These are phyloP conservation scores for Ascochyta clinopodiicola DNA, from an alignment of 2,329 filamentous ascomycete genomes.

Conservation along the genomic window DNA sequence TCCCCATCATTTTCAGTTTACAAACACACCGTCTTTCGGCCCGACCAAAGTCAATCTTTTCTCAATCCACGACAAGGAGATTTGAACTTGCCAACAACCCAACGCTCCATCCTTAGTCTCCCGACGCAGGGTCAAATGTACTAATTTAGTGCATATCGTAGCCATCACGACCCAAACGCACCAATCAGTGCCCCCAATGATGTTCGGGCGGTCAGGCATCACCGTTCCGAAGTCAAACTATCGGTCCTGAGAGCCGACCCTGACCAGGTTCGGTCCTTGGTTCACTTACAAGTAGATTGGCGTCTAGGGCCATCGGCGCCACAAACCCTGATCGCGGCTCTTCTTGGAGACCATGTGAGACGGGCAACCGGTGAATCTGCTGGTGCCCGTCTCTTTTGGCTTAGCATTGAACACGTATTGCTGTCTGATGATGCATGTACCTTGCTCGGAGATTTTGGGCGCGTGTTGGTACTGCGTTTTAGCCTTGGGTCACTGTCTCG, in stretches of 20 bases:
- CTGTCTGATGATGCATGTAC: no score
- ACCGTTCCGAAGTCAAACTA: neutral
- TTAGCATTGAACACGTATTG: no score
- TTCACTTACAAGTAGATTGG: neutral
- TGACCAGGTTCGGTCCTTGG: neutral
- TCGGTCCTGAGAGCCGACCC: neutral
- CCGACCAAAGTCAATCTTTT: no score
- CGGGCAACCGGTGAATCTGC: no score
- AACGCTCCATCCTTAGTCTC: neutral
- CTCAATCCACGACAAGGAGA: neutral
- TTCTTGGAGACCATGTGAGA: no score
- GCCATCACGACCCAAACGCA: neutral
- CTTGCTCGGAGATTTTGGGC: no score
- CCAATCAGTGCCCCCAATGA: constrained; percentile 1
- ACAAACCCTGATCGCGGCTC: no score
- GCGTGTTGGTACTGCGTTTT: no score
- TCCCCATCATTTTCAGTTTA: no score
- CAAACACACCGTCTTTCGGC: neutral
- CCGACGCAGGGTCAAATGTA: constrained; percentile 8
- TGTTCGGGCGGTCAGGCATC: neutral
- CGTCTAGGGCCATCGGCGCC: neutral
- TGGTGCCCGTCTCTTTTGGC: no score
- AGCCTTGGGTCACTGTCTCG: no score
- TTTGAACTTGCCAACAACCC: neutral
- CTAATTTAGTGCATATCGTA: neutral